Percentiles rank a stretch among this genome's conserved stretches.
Conservation (phyloP, 73 alveolate species). For the Strombidium stylifer region DNA sequence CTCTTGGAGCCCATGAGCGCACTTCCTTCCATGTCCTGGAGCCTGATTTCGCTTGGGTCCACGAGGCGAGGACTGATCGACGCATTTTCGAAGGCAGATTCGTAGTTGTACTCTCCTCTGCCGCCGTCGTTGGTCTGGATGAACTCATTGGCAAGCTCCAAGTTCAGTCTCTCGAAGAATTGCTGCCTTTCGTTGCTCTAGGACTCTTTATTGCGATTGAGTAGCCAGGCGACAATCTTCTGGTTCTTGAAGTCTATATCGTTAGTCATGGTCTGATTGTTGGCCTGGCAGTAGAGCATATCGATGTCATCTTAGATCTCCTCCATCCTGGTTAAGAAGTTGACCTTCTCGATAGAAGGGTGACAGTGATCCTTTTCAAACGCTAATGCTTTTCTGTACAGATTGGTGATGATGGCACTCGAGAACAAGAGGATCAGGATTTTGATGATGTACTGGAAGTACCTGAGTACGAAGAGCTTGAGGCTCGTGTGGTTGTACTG, state of each 20-base stretch:
- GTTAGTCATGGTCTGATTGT: not conserved
- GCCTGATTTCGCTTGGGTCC: too few relatives aligned
- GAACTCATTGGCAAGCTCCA: too few relatives aligned
- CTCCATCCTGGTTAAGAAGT: constrained; percentile 5
- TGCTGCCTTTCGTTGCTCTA: constrained; percentile 12
- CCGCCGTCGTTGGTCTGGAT: too few relatives aligned
- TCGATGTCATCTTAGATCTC: constrained; percentile 38
- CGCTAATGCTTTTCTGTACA: constrained; percentile 1
- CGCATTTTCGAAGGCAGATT: too few relatives aligned
- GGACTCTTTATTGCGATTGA: constrained; percentile 20
- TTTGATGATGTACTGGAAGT: not conserved
- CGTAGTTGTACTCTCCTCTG: too few relatives aligned
- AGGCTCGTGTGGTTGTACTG: not conserved
- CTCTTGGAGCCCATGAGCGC: too few relatives aligned
- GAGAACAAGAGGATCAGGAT: not conserved
- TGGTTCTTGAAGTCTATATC: constrained; percentile 11
- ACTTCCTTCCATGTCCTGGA: too few relatives aligned
- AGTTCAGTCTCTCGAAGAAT: constrained; percentile 12
- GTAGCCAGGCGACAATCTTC: constrained; percentile 49
- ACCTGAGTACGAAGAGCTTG: not conserved
- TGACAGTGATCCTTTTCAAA: constrained; percentile 33
- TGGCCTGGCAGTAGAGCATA: not conserved
- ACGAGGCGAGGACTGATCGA: too few relatives aligned
- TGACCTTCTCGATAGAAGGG: constrained; percentile 28
- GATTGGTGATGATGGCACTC: not conserved